Percentiles rank a stretch among this genome's conserved stretches.
phyloP scores from a whole-genome alignment of 202 grass and related monocot genomes.

The Schoenoplectus tabernaemontani region DNA sequence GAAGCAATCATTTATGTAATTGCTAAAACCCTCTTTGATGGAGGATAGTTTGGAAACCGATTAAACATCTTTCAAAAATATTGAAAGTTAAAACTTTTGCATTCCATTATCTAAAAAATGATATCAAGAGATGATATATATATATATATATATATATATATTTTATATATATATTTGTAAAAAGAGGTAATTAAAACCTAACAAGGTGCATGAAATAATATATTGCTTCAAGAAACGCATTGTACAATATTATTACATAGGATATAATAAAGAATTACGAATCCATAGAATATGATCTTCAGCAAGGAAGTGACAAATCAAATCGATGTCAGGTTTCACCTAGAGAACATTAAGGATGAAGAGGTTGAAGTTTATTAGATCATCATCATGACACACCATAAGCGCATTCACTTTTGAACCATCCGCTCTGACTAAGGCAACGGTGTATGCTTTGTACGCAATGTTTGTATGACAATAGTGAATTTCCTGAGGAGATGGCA shows the following conservation, averaged over 20 bases:
- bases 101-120: too few species aligned
- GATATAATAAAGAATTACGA: neutral
- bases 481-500: too few species aligned
- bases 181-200: too few species aligned
- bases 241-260: neutral
- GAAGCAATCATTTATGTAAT: too few species aligned
- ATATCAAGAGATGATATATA: too few species aligned
- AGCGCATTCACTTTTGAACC: neutral
- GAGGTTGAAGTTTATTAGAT: neutral
- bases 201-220: neutral
- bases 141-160: too few species aligned
- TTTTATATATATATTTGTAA: too few species aligned
- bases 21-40: too few species aligned
- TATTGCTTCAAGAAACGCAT: neutral
- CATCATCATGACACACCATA: neutral
- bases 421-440: neutral
- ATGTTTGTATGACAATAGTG: neutral
- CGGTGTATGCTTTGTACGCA: neutral
- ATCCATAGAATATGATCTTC: neutral
- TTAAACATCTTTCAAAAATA: too few species aligned
- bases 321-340: neutral
- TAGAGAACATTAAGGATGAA: neutral
- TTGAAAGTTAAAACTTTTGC: too few species aligned
- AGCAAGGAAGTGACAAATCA: neutral
- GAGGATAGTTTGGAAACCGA: too few species aligned